Base-by-base conservation (phyloP, 352 stramenopile species). In the Phytophthora sansomeana region DNA sequence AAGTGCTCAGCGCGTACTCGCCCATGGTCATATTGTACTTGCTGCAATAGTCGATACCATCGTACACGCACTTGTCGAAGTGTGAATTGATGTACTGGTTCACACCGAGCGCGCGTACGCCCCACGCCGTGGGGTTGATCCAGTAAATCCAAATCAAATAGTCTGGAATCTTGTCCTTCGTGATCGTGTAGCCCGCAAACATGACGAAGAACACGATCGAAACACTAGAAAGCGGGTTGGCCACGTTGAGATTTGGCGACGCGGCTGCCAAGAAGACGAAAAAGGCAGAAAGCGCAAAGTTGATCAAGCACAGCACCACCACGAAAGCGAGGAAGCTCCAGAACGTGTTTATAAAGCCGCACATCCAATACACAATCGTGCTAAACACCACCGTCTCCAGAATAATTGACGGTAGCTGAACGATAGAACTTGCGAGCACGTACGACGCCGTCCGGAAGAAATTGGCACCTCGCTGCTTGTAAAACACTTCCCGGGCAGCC, bases 311-410 rank as follows among this genome's bases (percentile, higher is more conserved):
- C 21, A 96, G 72, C 4, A 90, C 63, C 2, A 75, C n/a, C n/a
- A 78, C 17, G 60, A 79, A 83, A 19, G 46, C 30, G 11, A 39
- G 11, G 53, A 55, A 69, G 6, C 19, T 28, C 24, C n/a, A 14
- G 4, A 41, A 39, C 1, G 14, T 33, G 9, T n/a, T 17, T 19
- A 36, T 62, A 28, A 92, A 74, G 17, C 83, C 85, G 49, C 84
- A 75, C 58, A 90, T 77, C 66, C 72, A 91, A 53, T 91, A 94
- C 5, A 92, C 60, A 56, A 91, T 62, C 5, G 68, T 75, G 21
- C 78, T 84, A 69, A 94, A 92, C n/a, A 90, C 43, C 6, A 91
- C 53, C 6, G 72, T 77, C 71, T 92, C 85, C 11, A 85, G 10
- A n/a, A n/a, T n/a, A n/a, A n/a, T n/a, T n/a, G n/a, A n/a, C n/a